These are phyloP conservation scores for Shiraia sp. DNA, from an alignment of 2,329 filamentous ascomycete species.

Conservation along the genomic window DNA sequence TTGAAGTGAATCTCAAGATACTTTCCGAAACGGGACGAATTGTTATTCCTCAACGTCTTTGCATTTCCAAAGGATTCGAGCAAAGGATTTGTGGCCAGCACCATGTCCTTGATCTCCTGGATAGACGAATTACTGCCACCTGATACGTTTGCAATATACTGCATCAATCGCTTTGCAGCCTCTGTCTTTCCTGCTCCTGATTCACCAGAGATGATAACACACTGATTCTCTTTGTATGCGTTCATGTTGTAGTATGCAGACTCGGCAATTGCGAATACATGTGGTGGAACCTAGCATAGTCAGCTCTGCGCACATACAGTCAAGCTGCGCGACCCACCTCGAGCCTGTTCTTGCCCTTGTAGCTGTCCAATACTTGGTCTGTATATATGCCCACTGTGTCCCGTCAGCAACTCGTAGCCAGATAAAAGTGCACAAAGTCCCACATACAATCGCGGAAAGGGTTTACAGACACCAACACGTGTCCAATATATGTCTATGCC, in stretches of 20 bases:
- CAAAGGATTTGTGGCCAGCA: constrained; percentile 94
- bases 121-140: constrained; percentile 83
- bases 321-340: constrained; percentile 54
- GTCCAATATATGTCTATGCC: constrained; percentile 88
- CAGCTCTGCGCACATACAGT: constrained; percentile 10
- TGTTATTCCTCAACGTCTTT: constrained; percentile 97
- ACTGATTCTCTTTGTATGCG: constrained; percentile 98
- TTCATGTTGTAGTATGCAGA: constrained; percentile 99
- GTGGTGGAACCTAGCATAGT: constrained; percentile 69
- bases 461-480: constrained; percentile 98
- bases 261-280: constrained; percentile 97
- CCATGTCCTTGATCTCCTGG: constrained; percentile 98
- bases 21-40: constrained; percentile 97
- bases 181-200: constrained; percentile 98
- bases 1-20: constrained; percentile 99
- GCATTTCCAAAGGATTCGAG: constrained; percentile 98
- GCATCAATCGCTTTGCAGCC: constrained; percentile 98
- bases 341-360: constrained; percentile 94
- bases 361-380: constrained; percentile 87
- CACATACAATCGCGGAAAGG: constrained; percentile 83
- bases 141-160: constrained; percentile 98
- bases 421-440: not conserved
- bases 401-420: constrained; percentile 41
- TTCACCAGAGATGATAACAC: constrained; percentile 98
- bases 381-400: constrained; percentile 88